phyloP scores from a whole-genome alignment of 1,139 yeast species.

The Blastobotrys indianensis region DNA sequence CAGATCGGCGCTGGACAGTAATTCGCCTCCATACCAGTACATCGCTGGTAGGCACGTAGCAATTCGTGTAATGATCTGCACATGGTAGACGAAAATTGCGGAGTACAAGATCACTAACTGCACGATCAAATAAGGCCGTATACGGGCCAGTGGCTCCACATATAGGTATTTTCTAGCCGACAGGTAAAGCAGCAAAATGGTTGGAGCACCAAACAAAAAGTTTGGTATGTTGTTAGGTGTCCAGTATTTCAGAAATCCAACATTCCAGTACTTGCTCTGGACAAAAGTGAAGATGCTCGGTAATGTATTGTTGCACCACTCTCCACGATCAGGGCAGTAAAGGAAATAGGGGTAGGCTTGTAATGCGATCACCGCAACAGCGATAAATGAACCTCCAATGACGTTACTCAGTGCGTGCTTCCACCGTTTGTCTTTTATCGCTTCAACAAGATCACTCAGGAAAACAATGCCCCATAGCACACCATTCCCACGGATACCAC shows the following conservation, averaged over 20 bases:
- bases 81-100: constrained; percentile 65
- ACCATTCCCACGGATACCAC: constrained; percentile 69
- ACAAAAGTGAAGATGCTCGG: constrained; percentile 71
- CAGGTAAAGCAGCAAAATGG: constrained; percentile 40
- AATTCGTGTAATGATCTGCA: constrained; percentile 78
- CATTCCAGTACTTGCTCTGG: constrained; percentile 77
- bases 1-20: constrained; percentile 19
- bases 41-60: constrained; percentile 70
- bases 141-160: background rate
- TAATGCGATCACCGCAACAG: constrained; percentile 40
- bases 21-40: constrained; percentile 61
- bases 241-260: constrained; percentile 81
- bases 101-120: constrained; percentile 42
- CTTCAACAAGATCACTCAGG: constrained; percentile 43
- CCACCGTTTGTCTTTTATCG: constrained; percentile 4
- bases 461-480: constrained; percentile 65
- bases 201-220: constrained; percentile 73
- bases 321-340: constrained; percentile 68
- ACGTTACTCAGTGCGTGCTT: constrained; percentile 24
- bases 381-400: constrained; percentile 52
- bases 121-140: constrained; percentile 26
- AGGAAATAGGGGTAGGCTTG: constrained; percentile 49
- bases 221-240: constrained; percentile 74
- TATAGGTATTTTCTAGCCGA: constrained; percentile 23
- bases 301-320: constrained; percentile 60